Evolutionary conservation across 208 protist species (phyloP), one percentile per base, ranked within the genome.

Genomic region (Endotrypanum monterogeii): DNA sequence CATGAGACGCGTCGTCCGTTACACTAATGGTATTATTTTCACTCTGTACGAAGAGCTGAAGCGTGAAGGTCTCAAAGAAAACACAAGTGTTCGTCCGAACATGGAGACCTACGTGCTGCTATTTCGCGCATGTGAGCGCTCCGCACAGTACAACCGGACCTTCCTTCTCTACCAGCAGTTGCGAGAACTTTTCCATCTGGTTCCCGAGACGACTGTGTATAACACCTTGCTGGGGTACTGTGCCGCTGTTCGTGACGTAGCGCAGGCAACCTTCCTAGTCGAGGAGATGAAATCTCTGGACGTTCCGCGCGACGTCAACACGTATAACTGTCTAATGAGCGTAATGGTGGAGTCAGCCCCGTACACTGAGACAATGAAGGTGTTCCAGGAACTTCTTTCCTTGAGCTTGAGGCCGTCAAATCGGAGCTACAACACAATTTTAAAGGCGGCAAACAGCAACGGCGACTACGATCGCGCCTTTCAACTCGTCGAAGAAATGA

Each of bases 241-340:
- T 71, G 93, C 92, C 1, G 90, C 92, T 11, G 85, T 91, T 35
- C 63, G 84, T 16, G 94, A 98, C 60, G 94, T 97, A 5, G 87
- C 91, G 14, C 91, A 96, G 88, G 94, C 94, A 23, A 82, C 80
- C 18, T 96, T 95, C 66, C 87, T 98, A 69, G 63, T 98, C 18
- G 89, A 96, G 61, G 94, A 97, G 74, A 98, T 98, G 94, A 90
- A 93, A 61, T 62, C 87, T n/a, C 72, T 89, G 32, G 67, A 78
- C 12, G 86, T 96, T 3, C 73, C 56, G 52, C 83, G 85, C 52
- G 87, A 96, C 68, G 86, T 91, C 16, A 93, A 96, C 82, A 98
- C 94, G 54, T 98, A 96, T 83, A 98, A 98, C 79, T 96, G 91
- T 71, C 77, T 95, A 55, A 95, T 98, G 87, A 96, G 89, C 76